A percentile compares a stretch with the other conserved stretches of the same genome.
phyloP scores from a whole-genome alignment of 805 yeast genomes.

The Osmozyma mogii region DNA sequence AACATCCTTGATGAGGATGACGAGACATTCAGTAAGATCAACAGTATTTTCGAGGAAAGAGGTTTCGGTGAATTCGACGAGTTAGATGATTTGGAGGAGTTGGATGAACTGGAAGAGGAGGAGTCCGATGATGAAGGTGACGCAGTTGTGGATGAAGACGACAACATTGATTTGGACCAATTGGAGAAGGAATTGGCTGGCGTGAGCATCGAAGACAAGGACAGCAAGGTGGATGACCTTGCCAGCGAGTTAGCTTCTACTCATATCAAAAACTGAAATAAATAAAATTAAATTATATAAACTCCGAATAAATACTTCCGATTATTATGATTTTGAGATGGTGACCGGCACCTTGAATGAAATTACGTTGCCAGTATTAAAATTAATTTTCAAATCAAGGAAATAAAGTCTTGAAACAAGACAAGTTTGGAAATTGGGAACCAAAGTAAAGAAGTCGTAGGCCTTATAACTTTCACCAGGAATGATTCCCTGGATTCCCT shows the following conservation, averaged over 20 bases:
- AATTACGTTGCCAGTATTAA: no score
- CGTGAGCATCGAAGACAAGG: constrained; percentile 18
- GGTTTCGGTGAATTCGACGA: constrained; percentile 85
- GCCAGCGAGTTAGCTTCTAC: constrained; percentile 54
- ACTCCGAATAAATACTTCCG: no score
- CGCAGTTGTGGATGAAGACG: constrained; percentile 39
- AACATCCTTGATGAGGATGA: constrained; percentile 88
- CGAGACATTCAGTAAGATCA: constrained; percentile 53
- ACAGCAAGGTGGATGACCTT: constrained; percentile 45
- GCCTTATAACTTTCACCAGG: constrained; percentile 7
- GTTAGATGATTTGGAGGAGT: constrained; percentile 89
- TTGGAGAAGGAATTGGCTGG: constrained; percentile 48
- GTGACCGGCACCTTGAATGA: no score
- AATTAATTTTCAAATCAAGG: constrained; percentile 19
- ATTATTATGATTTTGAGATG: no score
- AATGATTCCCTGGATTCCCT: constrained; percentile 6
- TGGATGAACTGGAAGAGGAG: constrained; percentile 61
- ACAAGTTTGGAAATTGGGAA: constrained; percentile 35
- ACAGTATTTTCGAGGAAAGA: constrained; percentile 56
- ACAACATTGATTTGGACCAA: constrained; percentile 41
- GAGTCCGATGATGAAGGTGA: constrained; percentile 46
- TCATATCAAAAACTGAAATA: no score
- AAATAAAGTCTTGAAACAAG: constrained; percentile 27
- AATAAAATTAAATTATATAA: no score
- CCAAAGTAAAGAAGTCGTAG: constrained; percentile 22